Evolutionary conservation across 164 flowering plant species (phyloP), one percentile per base, ranked within the genome.

Genomic region (Cinnamomum chago): DNA sequence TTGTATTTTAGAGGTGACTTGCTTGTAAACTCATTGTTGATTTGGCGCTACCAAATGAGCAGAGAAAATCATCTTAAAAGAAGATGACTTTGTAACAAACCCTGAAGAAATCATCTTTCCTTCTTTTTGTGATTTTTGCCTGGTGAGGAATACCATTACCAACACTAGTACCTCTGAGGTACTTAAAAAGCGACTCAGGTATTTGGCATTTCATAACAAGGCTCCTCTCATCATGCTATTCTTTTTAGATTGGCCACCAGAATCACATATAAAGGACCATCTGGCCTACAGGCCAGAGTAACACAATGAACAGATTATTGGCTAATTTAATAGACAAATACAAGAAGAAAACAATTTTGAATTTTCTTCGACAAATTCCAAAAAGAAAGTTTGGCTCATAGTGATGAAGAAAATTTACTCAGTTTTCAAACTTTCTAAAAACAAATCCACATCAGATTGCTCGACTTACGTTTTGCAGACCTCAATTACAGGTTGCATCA

Each of bases 401-500:
- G 47, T 40, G 10, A 40, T 40, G 47, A 40, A 35, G 10, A 7
- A 40, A 5, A 3, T 40, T 40, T 40, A 40, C 11, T 40, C 47
- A 7, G 47, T 40, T 40, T 9, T 5, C 9, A 1, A 40, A 40
- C 47, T 40, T 14, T 55, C 20, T 15, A 55, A 55, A 17, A 15
- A 11, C n/a, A 55, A 55, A 55, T 55, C 13, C 60, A 40, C 47
- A 40, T 40, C 47, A 40, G 47, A 40, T 7, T 40, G 60, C 17
- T 20, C 1, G 13, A 55, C 13, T 55, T 55, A 55, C 12, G 60
- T 4, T 68, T 50, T 12, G 52, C 28, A 22, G 47, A 58, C 62
- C 65, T 74, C 77, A 65, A 22, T 23, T 72, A 60, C 40, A 23
- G 55, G 6, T 68, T 50, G 47, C 10, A 58, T 64, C 73, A 35